Base-by-base conservation (phyloP, 441 rosid genomes). In the Pelargonium cotyledonis region DNA sequence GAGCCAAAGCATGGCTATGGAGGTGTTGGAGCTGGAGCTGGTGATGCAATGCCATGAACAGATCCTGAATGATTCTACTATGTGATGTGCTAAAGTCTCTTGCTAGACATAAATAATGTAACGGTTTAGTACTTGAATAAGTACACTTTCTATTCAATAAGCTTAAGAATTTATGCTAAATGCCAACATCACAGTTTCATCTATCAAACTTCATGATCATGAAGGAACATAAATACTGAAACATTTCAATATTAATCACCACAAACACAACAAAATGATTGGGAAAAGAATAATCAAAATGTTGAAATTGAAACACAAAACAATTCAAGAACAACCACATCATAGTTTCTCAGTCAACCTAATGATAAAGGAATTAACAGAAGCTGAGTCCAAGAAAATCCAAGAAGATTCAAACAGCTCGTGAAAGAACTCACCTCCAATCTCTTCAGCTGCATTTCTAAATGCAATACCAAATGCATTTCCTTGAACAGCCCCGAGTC, bases 351-450 rank as follows among this genome's bases (percentile, higher is more conserved):
- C 95, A 1, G 97, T 91, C 84, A 93, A 73, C 77, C 83, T 85
- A 75, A 87, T 72, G 95, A 93, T 89, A 76, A 93, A 91, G 70
- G 91, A 84, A 80, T 93, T 93, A 67, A 93, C 89, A 0, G 83
- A 89, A 68, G 76, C 83, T 76, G 76, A 80, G 77, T 93, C 93
- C 72, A 93, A 77, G 58, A 91, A 79, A 58, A 93, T 93, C 98
- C 98, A 93, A 7, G 98, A 93, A 77, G 96, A 91, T 80, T 91
- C 97, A 16, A 93, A 91, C 11, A 91, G 85, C 81, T 93, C 98
- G 15, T 93, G 97, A 78, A 87, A 91, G 85, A 84, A 91, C 69
- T 85, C 95, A 18, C 90, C 90, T 76, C 88, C 89, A 53, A 84
- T 88, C 70, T 90, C 98, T 63, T 85, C 82, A 16, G 98, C 97